phyloP scores from a whole-genome alignment of 768 basidiomycete genomes.

The Scleroderma bovista region DNA sequence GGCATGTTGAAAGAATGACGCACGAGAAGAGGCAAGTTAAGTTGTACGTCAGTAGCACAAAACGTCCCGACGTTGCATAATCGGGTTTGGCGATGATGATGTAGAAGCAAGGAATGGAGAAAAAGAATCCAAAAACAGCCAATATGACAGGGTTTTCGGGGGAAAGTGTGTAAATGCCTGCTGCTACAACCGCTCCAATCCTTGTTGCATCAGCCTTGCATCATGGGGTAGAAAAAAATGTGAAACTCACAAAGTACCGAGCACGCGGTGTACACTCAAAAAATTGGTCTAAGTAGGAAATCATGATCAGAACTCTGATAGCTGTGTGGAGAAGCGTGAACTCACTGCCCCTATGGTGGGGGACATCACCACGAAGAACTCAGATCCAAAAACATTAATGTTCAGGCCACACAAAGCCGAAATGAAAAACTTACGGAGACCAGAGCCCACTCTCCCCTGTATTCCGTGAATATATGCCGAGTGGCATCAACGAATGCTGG shows the following conservation, averaged over 20 bases:
- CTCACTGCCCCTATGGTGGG: conserved; percentile 82
- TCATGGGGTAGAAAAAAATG: neutral
- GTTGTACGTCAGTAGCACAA: conserved; percentile 85
- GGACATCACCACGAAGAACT: conserved; percentile 90
- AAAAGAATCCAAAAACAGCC: conserved; percentile 80
- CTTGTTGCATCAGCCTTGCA: conserved; percentile 33
- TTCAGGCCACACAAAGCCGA: conserved; percentile 10
- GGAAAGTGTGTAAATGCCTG: conserved; percentile 65
- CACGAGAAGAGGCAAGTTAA: conserved; percentile 72
- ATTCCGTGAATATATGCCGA: conserved; percentile 71
- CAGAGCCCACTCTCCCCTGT: conserved; percentile 92
- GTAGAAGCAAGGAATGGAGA: conserved; percentile 92
- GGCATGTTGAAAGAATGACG: conserved; percentile 13
- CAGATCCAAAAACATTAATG: conserved; percentile 5
- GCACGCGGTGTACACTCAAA: conserved; percentile 73
- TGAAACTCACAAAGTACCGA: conserved; percentile 72
- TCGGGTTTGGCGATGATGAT: conserved; percentile 75
- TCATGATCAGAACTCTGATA: conserved; percentile 9
- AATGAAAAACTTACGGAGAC: conserved; percentile 62
- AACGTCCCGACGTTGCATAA: conserved; percentile 70
- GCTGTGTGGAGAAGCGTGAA: conserved; percentile 14
- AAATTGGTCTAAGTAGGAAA: conserved; percentile 70
- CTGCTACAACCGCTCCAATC: conserved; percentile 74
- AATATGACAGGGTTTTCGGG: conserved; percentile 71
- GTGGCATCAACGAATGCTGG: conserved; percentile 86